These are phyloP conservation scores for Bifiguratus adelaidae DNA, from an alignment of 192 early-diverging fungal species.

Conservation along the genomic window DNA sequence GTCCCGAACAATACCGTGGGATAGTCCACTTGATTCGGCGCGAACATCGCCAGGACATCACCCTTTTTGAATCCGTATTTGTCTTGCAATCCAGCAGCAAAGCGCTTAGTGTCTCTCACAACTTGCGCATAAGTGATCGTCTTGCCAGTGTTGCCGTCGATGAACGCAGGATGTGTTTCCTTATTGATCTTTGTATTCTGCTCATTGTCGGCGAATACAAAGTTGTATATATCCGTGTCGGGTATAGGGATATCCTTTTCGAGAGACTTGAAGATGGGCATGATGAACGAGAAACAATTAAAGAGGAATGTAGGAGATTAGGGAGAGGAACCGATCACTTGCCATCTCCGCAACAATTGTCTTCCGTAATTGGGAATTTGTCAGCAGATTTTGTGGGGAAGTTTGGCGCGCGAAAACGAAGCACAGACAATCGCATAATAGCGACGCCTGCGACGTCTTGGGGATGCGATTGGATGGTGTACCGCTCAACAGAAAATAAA, in stretches of 20 bases:
- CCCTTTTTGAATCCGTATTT: constrained; percentile 46
- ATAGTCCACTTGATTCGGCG: constrained; percentile 57
- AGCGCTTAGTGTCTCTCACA: constrained; percentile 21
- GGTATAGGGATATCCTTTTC: background rate
- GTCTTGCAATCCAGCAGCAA: constrained; percentile 37
- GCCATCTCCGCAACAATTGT: too few species aligned
- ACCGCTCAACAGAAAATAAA: too few species aligned
- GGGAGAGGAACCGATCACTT: too few species aligned
- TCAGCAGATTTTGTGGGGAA: too few species aligned
- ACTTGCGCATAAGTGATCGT: constrained; percentile 34
- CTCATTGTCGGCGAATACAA: background rate
- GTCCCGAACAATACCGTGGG: constrained; percentile 50
- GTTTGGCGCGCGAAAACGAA: too few species aligned
- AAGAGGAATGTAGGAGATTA: too few species aligned
- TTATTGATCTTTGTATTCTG: constrained; percentile 4
- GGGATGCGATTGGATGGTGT: too few species aligned
- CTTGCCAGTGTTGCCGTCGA: constrained; percentile 37
- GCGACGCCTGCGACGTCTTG: too few species aligned
- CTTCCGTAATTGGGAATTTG: too few species aligned
- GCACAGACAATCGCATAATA: too few species aligned
- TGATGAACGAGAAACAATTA: too few species aligned
- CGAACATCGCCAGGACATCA: constrained; percentile 53
- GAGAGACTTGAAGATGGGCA: background rate
- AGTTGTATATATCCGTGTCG: background rate
- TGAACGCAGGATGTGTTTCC: constrained; percentile 30